These are phyloP conservation scores for Penicillium sp. DNA, from an alignment of 2,329 filamentous ascomycete species.

Conservation along the genomic window DNA sequence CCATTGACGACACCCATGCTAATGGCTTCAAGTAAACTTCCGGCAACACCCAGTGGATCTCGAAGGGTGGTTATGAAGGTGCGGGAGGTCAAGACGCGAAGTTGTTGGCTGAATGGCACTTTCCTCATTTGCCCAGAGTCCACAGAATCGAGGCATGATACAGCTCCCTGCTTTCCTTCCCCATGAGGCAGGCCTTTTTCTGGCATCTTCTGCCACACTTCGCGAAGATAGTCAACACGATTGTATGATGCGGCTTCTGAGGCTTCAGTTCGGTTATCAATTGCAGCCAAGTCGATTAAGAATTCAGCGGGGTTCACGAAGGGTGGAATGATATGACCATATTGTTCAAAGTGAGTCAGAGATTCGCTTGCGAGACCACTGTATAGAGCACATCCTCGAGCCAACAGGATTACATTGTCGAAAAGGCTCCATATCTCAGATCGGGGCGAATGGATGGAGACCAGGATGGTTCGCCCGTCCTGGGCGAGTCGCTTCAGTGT, in stretches of 20 bases:
- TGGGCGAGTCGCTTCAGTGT: slow-evolving; percentile 68
- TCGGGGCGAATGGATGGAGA: slow-evolving; percentile 74
- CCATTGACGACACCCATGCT: slow-evolving; percentile 71
- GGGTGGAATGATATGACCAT: slow-evolving; percentile 63
- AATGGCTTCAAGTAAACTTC: slow-evolving; percentile 68
- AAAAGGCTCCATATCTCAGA: slow-evolving; percentile 80
- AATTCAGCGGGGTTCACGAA: slow-evolving; percentile 80
- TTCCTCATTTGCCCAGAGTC: slow-evolving; percentile 35
- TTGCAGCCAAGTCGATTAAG: slow-evolving; percentile 70
- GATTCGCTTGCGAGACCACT: slow-evolving; percentile 61
- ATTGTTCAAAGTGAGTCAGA: slow-evolving; percentile 62
- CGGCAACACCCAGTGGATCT: slow-evolving; percentile 74
- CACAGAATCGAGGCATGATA: not conserved
- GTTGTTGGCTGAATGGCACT: slow-evolving; percentile 62
- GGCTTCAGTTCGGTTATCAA: slow-evolving; percentile 70
- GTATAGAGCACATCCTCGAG: slow-evolving; percentile 67
- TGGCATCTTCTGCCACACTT: slow-evolving; percentile 53
- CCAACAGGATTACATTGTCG: slow-evolving; percentile 69
- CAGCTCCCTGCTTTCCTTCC: not conserved
- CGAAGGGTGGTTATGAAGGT: slow-evolving; percentile 71
- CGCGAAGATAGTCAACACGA: slow-evolving; percentile 62
- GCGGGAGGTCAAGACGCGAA: slow-evolving; percentile 65
- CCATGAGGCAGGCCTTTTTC: slow-evolving; percentile 1
- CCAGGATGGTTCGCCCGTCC: slow-evolving; percentile 70
- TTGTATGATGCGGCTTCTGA: slow-evolving; percentile 60